These are phyloP conservation scores for Diplogelasinospora grovesii DNA, from an alignment of 495 filamentous ascomycete species.

Conservation along the genomic window DNA sequence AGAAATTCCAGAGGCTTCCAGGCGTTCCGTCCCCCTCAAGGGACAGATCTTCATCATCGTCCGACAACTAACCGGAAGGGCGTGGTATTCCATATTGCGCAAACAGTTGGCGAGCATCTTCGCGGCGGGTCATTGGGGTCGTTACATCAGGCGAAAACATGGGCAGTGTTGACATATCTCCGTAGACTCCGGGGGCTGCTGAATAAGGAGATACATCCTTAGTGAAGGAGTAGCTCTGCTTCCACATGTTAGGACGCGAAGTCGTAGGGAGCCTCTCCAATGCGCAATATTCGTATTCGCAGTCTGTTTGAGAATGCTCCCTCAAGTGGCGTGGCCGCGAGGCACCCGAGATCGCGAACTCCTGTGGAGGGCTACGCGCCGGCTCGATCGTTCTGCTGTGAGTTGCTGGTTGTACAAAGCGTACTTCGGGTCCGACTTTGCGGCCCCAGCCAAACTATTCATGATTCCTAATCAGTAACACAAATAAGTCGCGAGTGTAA, in stretches of 20 bases:
- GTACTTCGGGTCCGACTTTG: slow-evolving; percentile 11
- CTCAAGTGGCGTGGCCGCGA: too few species aligned
- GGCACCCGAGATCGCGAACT: not conserved
- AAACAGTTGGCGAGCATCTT: slow-evolving; percentile 28
- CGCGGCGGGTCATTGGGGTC: slow-evolving; percentile 10
- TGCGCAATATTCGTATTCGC: too few species aligned
- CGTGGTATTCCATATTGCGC: slow-evolving; percentile 27
- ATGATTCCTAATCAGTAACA: too few species aligned
- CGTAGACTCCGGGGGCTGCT: too few species aligned
- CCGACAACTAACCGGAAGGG: slow-evolving; percentile 36
- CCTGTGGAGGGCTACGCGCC: not conserved
- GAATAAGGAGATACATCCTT: too few species aligned
- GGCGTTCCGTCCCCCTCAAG: slow-evolving; percentile 1
- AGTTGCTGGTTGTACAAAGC: slow-evolving; percentile 17
- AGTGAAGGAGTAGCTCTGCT: too few species aligned
- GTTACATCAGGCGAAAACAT: slow-evolving; percentile 3
- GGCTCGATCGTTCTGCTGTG: slow-evolving; percentile 15
- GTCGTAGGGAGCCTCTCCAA: too few species aligned
- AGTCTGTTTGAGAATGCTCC: too few species aligned
- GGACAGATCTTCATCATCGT: slow-evolving; percentile 26
- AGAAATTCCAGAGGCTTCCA: not conserved
- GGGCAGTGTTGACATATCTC: slow-evolving; percentile 4
- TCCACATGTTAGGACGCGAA: too few species aligned
- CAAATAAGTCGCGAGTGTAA: too few species aligned
- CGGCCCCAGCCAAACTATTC: slow-evolving; percentile 20